phyloP scores from a whole-genome alignment of 257 asterid species.

The Paulownia fortunei region DNA sequence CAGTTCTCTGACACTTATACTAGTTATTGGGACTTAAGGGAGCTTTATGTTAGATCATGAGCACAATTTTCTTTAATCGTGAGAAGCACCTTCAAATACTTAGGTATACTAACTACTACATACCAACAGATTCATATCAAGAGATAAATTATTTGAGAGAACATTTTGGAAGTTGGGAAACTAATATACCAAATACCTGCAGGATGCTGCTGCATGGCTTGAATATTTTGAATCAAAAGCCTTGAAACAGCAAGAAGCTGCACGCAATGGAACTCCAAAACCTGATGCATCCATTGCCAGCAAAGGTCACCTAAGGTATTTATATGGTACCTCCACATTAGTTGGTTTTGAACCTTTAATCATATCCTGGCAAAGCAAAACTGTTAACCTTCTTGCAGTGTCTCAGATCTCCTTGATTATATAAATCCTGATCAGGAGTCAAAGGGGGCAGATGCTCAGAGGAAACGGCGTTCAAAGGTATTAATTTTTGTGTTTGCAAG shows the following conservation, averaged over 20 bases:
- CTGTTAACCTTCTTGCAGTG: slow-evolving; percentile 64
- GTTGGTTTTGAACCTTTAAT: slow-evolving; percentile 40
- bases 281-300: slow-evolving; percentile 97
- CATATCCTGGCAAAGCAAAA: slow-evolving; percentile 39
- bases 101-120: slow-evolving; percentile 1
- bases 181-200: slow-evolving; percentile 35
- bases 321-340: slow-evolving; percentile 51
- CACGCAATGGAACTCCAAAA: slow-evolving; percentile 89
- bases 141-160: no score
- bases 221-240: slow-evolving; percentile 99
- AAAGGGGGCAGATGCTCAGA: slow-evolving; percentile 70
- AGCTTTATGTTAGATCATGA: neutral
- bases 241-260: slow-evolving; percentile 98
- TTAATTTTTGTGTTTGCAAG: neutral
- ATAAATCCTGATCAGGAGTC: slow-evolving; percentile 89
- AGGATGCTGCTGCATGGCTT: slow-evolving; percentile 99
- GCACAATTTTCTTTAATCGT: neutral
- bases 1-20: neutral
- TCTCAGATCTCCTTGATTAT: slow-evolving; percentile 96
- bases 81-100: slow-evolving; percentile 11
- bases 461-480: slow-evolving; percentile 92
- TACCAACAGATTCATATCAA: slow-evolving; percentile 16
- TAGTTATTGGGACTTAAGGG: neutral
- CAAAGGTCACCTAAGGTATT: slow-evolving; percentile 99
- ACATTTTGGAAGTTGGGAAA: neutral